Evolutionary conservation across 2,329 filamentous ascomycete genomes (phyloP), one percentile per base, ranked within the genome.

Genomic region (Neonectria faginata): DNA sequence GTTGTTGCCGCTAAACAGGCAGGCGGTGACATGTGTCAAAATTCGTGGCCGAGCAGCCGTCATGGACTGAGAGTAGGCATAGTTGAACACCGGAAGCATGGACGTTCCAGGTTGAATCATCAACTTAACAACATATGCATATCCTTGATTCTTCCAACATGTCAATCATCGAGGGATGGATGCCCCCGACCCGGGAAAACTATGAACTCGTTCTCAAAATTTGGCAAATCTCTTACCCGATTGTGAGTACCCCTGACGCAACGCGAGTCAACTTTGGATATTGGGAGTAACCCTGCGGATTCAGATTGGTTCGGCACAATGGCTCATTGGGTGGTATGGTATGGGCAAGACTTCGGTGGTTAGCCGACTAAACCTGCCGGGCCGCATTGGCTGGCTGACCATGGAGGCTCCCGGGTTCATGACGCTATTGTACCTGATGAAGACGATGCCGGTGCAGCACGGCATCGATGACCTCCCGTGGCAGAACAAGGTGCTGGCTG

Each of bases 261-360:
- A 20, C n/a, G n/a, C 9, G 39, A 42, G n/a, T 12, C n/a, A 42
- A 20, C 39, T 16, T 42, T 16, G 39, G n/a, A 42, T 42, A 29
- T 50, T 50, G 54, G 33, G 42, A 68, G 29, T 42, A n/a, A 57
- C 47, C n/a, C 25, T 62, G 27, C 65, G 9, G 36, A 58, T 64
- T 70, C 65, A 97, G 93, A 75, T 93, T 67, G 90, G 90, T 0
- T 86, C 88, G 1, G 56, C 88, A 22, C 94, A 97, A 88, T 97
- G 91, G 90, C 64, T 90, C 60, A 81, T 85, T n/a, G 86, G 88
- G 60, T 97, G 88, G 86, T 96, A 97, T 78, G 92, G 92, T 55
- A 93, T 95, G 83, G 96, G 96, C 78, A 98, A 98, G 81, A 97
- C 94, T 3, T 97, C 93, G 3, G 85, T 89, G 18, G 75, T 84